These are phyloP conservation scores for Moricandia arvensis DNA, from an alignment of 345 rosid species.

Conservation along the genomic window DNA sequence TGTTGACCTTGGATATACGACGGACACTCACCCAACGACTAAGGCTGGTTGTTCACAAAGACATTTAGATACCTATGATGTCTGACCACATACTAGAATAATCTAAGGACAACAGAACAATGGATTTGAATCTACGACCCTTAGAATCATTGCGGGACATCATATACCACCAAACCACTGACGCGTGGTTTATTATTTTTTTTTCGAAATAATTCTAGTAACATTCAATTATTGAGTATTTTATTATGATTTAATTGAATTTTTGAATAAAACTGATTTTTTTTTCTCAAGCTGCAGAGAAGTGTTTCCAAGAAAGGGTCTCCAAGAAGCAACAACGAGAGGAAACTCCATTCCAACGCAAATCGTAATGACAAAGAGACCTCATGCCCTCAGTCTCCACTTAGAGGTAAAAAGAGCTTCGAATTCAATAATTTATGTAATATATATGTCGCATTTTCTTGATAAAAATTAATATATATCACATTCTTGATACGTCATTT, in stretches of 20 bases:
- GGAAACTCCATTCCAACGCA: conserved; percentile 45
- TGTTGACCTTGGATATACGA: too few species aligned
- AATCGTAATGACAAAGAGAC: conserved; percentile 47
- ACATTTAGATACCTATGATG: too few species aligned
- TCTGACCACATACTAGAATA: too few species aligned
- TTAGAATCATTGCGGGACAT: too few species aligned
- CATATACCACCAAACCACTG: too few species aligned
- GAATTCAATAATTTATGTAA: not conserved
- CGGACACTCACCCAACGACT: too few species aligned
- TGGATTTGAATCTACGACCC: too few species aligned
- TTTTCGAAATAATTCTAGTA: not conserved
- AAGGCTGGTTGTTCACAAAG: too few species aligned
- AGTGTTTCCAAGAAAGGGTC: conserved; percentile 73
- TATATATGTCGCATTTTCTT: not conserved
- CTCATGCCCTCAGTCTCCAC: conserved; percentile 47
- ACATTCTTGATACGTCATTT: not conserved
- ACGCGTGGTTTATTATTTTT: conserved; percentile 16
- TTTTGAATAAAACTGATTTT: not conserved
- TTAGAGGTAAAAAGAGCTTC: conserved; percentile 52
- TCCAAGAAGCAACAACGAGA: conserved; percentile 46
- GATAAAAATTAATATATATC: not conserved
- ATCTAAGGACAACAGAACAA: too few species aligned
- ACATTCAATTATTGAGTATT: conserved; percentile 14
- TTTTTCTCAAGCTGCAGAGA: conserved; percentile 57
- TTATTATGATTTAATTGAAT: not conserved